Conservation (phyloP, 345 rosid genomes). For the Euphorbia peplus region DNA sequence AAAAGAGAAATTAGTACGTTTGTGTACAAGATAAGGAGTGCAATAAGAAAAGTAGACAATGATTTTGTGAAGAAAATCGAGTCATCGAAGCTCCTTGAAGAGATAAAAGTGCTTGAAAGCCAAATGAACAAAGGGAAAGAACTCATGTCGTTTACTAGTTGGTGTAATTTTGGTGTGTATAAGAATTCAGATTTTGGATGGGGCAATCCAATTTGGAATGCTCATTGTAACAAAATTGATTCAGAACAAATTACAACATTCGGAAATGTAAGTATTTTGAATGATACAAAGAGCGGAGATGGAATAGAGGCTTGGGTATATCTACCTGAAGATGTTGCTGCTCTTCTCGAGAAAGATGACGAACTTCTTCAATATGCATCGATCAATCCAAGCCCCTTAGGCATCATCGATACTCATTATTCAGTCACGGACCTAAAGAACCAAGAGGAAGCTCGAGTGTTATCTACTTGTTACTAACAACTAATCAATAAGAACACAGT, state of each 20-base stretch:
- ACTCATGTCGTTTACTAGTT: slow-evolving; percentile 19
- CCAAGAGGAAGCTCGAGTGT: no score
- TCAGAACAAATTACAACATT: neutral
- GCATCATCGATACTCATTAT: no score
- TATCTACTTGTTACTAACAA: no score
- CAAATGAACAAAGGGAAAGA: slow-evolving; percentile 1
- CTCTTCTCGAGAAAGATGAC: neutral
- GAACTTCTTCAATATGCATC: slow-evolving; percentile 20
- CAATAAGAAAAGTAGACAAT: neutral
- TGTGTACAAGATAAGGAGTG: neutral
- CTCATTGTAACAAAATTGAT: neutral
- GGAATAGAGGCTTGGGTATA: slow-evolving; percentile 27
- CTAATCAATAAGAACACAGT: no score
- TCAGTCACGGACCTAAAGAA: no score
- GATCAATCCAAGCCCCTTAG: slow-evolving; percentile 7
- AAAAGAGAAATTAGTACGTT: neutral
- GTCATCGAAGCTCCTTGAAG: neutral
- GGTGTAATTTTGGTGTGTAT: slow-evolving; percentile 22
- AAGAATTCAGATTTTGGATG: slow-evolving; percentile 29
- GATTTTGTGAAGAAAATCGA: neutral
- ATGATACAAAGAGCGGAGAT: neutral
- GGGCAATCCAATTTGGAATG: slow-evolving; percentile 29
- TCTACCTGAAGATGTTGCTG: slow-evolving; percentile 18
- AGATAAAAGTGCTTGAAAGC: neutral
- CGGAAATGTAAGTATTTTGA: neutral